Evolutionary conservation across 768 basidiomycete species (phyloP), one percentile per base, ranked within the genome.

Genomic region (Macrolepiota albuminosa): DNA sequence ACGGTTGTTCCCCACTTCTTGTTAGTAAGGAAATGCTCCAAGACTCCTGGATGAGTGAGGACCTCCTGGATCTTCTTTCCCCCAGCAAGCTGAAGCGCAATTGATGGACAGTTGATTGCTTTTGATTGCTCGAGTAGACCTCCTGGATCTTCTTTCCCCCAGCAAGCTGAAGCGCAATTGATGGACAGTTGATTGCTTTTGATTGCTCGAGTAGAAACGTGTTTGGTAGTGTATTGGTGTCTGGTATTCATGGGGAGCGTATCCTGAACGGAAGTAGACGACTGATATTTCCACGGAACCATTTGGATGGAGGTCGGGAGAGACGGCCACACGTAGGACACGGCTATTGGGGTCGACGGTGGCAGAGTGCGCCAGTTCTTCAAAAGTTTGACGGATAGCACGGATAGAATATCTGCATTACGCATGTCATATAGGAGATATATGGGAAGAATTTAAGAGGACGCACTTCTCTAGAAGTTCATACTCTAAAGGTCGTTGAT

Each of bases 81-180:
- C 0, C 96, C 96, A 0, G 95, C 94, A n/a, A 98, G 84, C 64
- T 98, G 96, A 14, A 98, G 80, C 6, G 89, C 86, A 64, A 98
- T 84, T 1, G 86, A 85, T 0, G 96, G 96, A 68, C 96, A 99
- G 63, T 98, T 96, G 77, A 95, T 94, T 0, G 96, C 94, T 54
- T 73, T 77, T 6, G 89, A 91, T 42, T 85, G 79, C 70, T 98
- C 95, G 39, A 98, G 79, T 14, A 84, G 72, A 65, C 90, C 67
- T 98, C 87, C 71, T 98, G 96, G 0, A 99, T 85, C 69, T 97
- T 97, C 79, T 99, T 99, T 3, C 89, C 87, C 0, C 96, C 96
- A 0, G 95, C 94, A n/a, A 98, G 84, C 64, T 98, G 96, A 14
- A 98, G 80, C 6, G 89, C 86, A 64, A 98, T 84, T 1, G 86